Evolutionary conservation across 192 early-diverging fungal species (phyloP), one percentile per base, ranked within the genome.

Genomic region (Geosiphon pyriformis): DNA sequence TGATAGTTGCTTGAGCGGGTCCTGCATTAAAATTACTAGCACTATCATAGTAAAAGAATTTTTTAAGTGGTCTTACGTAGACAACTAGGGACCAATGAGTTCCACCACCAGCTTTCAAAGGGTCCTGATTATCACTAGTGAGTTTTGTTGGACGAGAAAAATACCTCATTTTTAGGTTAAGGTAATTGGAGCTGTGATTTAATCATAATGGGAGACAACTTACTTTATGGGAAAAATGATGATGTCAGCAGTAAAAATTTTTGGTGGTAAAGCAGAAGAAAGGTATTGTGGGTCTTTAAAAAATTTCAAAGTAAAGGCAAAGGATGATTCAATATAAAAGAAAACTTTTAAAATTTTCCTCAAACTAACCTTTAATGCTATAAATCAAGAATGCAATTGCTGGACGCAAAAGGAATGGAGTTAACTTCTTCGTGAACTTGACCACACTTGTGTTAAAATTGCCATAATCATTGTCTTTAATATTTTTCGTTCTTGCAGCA

Each of bases 61-160:
- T 7, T 11, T 61, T 37, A 0, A 22, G 1, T 48, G 27, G 8
- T 30, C 46, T 61, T 1, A 46, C n/a, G 26, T 46, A 61, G 1
- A 61, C 37, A 20, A 61, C 30, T 61, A 61, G 47, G 3, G 35
- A 46, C 60, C 60, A 61, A 33, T 61, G 60, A 25, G 34, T 48
- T 61, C 60, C 60, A 27, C 60, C 60, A 27, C 60, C 35, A 10
- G 37, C 60, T 15, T 4, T 11, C 8, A 10, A 29, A 17, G 22
- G 30, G 47, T 61, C 29, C 0, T 17, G 11, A 47, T 61, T 61
- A 47, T 61, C 23, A 47, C 33, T 61, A 18, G 25, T 22, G 7
- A 47, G n/a, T n/a, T n/a, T n/a, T n/a, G n/a, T n/a, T n/a, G n/a
- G n/a, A 15, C 34, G 23, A 12, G 23, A 37, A 61, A 33, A 61